Evolutionary conservation across 148 eudicot species (phyloP).

Genomic region (Cornus controversa): DNA sequence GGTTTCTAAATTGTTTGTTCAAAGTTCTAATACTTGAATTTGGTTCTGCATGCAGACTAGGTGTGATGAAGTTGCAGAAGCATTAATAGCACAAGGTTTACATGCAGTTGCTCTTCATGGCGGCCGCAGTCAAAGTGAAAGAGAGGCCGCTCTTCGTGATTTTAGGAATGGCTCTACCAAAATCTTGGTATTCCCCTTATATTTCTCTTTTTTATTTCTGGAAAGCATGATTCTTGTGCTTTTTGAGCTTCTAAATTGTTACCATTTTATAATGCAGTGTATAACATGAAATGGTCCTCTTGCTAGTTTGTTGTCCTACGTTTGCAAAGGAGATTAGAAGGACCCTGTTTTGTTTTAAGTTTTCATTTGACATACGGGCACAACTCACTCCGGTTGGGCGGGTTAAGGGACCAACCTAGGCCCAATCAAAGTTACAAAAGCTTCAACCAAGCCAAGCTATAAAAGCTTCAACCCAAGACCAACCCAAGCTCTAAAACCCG

Average conservation of each 20-base stretch:
- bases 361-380: neutral
- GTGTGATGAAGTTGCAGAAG: constrained; percentile 64
- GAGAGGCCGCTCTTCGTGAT: constrained; percentile 51
- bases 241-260: neutral
- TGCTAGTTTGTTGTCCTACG: neutral
- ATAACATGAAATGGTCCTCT: neutral
- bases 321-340: neutral
- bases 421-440: too few species aligned
- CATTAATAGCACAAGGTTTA: constrained; percentile 46
- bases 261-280: neutral
- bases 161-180: constrained; percentile 51
- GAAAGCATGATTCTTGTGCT: neutral
- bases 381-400: too few species aligned
- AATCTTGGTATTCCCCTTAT: constrained; percentile 34
- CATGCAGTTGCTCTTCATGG: constrained; percentile 59
- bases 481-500: too few species aligned
- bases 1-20: constrained; percentile 9
- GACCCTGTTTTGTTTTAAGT: neutral
- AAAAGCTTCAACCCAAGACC: too few species aligned
- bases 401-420: too few species aligned
- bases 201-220: neutral
- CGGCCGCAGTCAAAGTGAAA: constrained; percentile 57
- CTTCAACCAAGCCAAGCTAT: too few species aligned
- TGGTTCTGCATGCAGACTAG: constrained; percentile 35
- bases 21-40: constrained; percentile 4